A percentile compares a stretch with the other conserved stretches of the same genome.
Evolutionary conservation across 805 yeast genomes (phyloP).

Genomic region (Wickerhamomyces xylosicus): DNA sequence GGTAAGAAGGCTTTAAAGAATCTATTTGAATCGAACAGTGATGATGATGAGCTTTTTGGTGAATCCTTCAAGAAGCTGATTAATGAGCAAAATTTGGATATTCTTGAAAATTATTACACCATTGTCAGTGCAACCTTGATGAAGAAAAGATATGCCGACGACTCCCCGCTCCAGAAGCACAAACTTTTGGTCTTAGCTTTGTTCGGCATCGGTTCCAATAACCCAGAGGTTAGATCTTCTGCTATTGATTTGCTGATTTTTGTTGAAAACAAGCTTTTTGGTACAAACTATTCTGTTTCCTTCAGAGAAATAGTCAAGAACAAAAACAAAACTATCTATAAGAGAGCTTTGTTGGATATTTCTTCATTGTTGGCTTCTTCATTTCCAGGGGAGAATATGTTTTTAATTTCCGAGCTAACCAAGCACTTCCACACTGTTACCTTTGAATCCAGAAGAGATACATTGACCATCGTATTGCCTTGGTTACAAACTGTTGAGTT

Average conservation of each 20-base stretch:
- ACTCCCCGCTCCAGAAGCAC: too few species aligned
- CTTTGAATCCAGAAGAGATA: slow-evolving; percentile 58
- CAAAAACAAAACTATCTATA: slow-evolving; percentile 72
- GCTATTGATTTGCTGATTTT: slow-evolving; percentile 65
- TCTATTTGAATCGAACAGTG: slow-evolving; percentile 50
- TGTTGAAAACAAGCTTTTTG: slow-evolving; percentile 51
- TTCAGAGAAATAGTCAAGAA: slow-evolving; percentile 67
- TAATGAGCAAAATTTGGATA: slow-evolving; percentile 37
- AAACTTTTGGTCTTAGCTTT: slow-evolving; percentile 68
- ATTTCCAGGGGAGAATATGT: slow-evolving; percentile 49
- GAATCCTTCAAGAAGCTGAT: slow-evolving; percentile 71
- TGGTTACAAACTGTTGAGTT: slow-evolving; percentile 86
- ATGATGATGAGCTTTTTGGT: slow-evolving; percentile 36
- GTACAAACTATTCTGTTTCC: slow-evolving; percentile 40
- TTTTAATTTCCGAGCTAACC: slow-evolving; percentile 63
- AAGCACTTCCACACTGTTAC: slow-evolving; percentile 53
- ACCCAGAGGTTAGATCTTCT: slow-evolving; percentile 51
- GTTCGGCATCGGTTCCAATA: slow-evolving; percentile 71
- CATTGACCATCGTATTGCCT: slow-evolving; percentile 72
- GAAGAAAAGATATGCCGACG: slow-evolving; percentile 32
- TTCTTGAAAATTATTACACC: slow-evolving; percentile 60
- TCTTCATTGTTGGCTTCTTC: slow-evolving; percentile 60
- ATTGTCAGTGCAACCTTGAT: slow-evolving; percentile 59
- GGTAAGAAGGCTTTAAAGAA: slow-evolving; percentile 68
- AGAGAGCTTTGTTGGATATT: slow-evolving; percentile 73